phyloP scores from a whole-genome alignment of 768 basidiomycete genomes.

The Suillus subalutaceus region DNA sequence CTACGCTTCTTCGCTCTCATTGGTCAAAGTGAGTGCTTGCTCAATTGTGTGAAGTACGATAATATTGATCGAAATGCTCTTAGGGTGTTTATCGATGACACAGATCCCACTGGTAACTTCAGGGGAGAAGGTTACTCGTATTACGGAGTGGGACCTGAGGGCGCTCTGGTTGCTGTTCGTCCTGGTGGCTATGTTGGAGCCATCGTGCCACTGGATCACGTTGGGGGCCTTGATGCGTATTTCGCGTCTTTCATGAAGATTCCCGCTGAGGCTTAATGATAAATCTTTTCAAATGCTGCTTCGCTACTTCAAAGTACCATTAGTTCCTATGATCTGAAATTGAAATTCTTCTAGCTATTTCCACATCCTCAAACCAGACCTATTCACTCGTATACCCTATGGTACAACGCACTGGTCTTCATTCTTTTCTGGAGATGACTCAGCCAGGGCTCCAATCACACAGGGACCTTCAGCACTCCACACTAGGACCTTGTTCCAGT shows the following conservation, averaged over 20 bases:
- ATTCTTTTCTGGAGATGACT: too few relatives aligned
- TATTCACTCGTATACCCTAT: too few relatives aligned
- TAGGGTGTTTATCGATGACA: constrained; percentile 66
- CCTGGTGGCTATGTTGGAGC: constrained; percentile 60
- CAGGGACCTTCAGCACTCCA: too few relatives aligned
- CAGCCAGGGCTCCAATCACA: too few relatives aligned
- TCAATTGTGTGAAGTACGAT: not conserved
- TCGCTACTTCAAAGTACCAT: too few relatives aligned
- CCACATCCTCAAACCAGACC: too few relatives aligned
- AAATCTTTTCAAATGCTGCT: too few relatives aligned
- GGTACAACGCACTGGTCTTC: too few relatives aligned
- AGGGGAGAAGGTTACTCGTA: constrained; percentile 59
- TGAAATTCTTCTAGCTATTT: too few relatives aligned
- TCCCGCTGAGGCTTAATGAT: not conserved
- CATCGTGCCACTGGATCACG: constrained; percentile 49
- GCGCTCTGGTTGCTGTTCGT: constrained; percentile 33
- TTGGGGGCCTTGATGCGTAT: constrained; percentile 44
- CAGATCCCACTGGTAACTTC: constrained; percentile 41
- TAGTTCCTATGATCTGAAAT: too few relatives aligned
- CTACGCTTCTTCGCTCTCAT: constrained; percentile 36
- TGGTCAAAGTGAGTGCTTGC: constrained; percentile 44
- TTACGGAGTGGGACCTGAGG: constrained; percentile 45
- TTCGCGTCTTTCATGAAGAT: constrained; percentile 44
- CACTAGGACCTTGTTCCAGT: too few relatives aligned
- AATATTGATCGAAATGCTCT: not conserved